These are phyloP conservation scores for Arachnopeziza araneosa DNA, from an alignment of 2,329 filamentous ascomycete genomes.

Conservation along the genomic window DNA sequence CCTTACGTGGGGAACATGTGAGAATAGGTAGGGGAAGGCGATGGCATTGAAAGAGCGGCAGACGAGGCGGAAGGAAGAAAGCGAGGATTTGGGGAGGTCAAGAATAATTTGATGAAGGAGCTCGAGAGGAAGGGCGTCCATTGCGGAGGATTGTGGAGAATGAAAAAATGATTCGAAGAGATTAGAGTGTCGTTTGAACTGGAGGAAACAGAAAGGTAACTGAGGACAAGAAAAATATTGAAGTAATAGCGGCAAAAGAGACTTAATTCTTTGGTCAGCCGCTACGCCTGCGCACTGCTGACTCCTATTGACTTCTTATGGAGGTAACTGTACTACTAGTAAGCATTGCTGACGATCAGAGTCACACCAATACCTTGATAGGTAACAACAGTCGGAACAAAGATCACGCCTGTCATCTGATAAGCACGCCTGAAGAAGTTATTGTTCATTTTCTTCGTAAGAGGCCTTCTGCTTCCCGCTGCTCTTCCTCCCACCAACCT, in stretches of 20 bases:
- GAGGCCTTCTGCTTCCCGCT: slow-evolving; percentile 24
- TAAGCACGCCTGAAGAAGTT: background rate
- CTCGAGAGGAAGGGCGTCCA: slow-evolving; percentile 18
- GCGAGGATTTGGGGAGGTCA: slow-evolving; percentile 11
- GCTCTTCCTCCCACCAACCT: slow-evolving; percentile 55
- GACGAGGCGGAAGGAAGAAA: slow-evolving; percentile 13
- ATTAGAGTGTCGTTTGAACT: too few species aligned
- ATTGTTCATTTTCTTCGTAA: slow-evolving; percentile 20
- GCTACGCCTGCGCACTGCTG: too few species aligned
- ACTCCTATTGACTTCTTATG: too few species aligned
- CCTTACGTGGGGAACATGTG: slow-evolving; percentile 10
- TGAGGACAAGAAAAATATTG: too few species aligned
- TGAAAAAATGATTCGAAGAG: background rate
- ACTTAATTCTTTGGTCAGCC: too few species aligned
- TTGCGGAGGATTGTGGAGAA: background rate
- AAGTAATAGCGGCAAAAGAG: too few species aligned
- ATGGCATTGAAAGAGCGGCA: slow-evolving; percentile 13
- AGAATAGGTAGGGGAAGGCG: slow-evolving; percentile 18
- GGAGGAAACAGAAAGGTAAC: too few species aligned
- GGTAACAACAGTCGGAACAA: too few species aligned
- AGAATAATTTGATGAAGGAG: slow-evolving; percentile 14
- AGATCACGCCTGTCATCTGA: too few species aligned
- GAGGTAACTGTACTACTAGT: too few species aligned
- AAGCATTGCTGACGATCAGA: too few species aligned
- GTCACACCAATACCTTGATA: too few species aligned